Evolutionary conservation across 495 filamentous ascomycete species (phyloP).

Genomic region (Penicillium turbatum): DNA sequence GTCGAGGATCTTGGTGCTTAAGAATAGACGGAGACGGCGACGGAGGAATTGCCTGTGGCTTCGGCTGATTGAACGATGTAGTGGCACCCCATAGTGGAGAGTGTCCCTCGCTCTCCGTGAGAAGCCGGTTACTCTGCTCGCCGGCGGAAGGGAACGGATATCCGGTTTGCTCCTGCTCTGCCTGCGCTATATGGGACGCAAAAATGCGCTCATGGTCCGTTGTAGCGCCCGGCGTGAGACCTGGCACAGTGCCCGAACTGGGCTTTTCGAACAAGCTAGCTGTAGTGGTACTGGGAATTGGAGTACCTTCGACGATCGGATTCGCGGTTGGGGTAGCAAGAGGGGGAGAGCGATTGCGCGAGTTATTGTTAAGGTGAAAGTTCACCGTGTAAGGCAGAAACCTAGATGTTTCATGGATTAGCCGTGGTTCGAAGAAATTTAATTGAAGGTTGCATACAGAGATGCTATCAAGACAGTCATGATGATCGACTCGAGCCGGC

Average conservation of each 20-base stretch:
- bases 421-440: neutral
- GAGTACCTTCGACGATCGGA: constrained; percentile 25
- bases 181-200: constrained; percentile 30
- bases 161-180: constrained; percentile 26
- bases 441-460: constrained; percentile 55
- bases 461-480: constrained; percentile 84
- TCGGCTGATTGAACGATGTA: constrained; percentile 64
- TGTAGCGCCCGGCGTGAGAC: constrained; percentile 56
- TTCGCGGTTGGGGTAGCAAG: constrained; percentile 34
- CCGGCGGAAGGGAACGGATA: constrained; percentile 32
- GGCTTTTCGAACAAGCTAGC: constrained; percentile 40
- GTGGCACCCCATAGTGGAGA: constrained; percentile 64
- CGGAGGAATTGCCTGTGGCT: constrained; percentile 59
- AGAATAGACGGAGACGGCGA: constrained; percentile 69
- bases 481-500: constrained; percentile 25
- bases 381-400: constrained; percentile 89
- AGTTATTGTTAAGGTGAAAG: constrained; percentile 49
- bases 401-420: constrained; percentile 39
- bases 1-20: constrained; percentile 55
- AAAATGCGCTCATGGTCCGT: constrained; percentile 61
- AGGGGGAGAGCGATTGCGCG: constrained; percentile 23
- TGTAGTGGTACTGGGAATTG: constrained; percentile 29
- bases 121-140: constrained; percentile 16
- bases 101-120: constrained; percentile 42
- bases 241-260: constrained; percentile 36